Percentiles rank a stretch among this genome's conserved stretches.
These are phyloP conservation scores for Withania somnifera DNA, from an alignment of 305 asterid species.

Conservation along the genomic window DNA sequence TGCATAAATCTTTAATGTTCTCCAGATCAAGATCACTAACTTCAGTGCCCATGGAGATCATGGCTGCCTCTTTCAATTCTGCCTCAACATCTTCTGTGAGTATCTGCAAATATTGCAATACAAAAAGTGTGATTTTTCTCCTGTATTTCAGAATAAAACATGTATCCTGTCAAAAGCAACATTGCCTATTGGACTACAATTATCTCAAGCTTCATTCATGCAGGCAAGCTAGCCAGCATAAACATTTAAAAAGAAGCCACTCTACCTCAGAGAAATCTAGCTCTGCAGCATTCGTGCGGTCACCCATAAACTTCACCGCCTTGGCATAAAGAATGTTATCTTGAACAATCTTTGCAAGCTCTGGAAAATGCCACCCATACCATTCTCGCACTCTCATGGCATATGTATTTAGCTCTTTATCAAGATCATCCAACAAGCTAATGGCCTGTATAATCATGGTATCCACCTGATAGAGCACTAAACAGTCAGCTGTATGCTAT, in stretches of 20 bases:
- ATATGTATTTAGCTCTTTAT: slow-evolving; percentile 86
- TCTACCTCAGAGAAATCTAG: slow-evolving; percentile 86
- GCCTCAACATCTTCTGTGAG: slow-evolving; percentile 77
- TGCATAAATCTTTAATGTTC: slow-evolving; percentile 84
- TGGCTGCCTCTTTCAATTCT: slow-evolving; percentile 72
- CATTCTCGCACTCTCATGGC: slow-evolving; percentile 98
- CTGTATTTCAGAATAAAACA: background rate
- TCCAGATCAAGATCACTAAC: slow-evolving; percentile 82
- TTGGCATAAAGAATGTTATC: slow-evolving; percentile 78
- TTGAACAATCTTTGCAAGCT: slow-evolving; percentile 82
- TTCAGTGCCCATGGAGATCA: slow-evolving; percentile 98
- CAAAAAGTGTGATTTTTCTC: background rate
- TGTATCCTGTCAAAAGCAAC: background rate
- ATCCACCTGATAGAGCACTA: slow-evolving; percentile 49
- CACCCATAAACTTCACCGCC: slow-evolving; percentile 83
- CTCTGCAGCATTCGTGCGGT: slow-evolving; percentile 69
- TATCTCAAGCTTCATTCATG: background rate
- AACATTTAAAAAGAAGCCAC: background rate
- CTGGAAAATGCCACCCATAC: slow-evolving; percentile 99
- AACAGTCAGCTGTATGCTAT: background rate
- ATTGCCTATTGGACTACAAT: background rate
- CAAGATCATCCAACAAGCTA: slow-evolving; percentile 87
- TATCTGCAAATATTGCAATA: slow-evolving; percentile 24
- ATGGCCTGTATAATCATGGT: slow-evolving; percentile 97
- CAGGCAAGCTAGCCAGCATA: background rate